These are phyloP conservation scores for Fomitopsis betulina DNA, from an alignment of 1,284 basidiomycete genomes.

Conservation along the genomic window DNA sequence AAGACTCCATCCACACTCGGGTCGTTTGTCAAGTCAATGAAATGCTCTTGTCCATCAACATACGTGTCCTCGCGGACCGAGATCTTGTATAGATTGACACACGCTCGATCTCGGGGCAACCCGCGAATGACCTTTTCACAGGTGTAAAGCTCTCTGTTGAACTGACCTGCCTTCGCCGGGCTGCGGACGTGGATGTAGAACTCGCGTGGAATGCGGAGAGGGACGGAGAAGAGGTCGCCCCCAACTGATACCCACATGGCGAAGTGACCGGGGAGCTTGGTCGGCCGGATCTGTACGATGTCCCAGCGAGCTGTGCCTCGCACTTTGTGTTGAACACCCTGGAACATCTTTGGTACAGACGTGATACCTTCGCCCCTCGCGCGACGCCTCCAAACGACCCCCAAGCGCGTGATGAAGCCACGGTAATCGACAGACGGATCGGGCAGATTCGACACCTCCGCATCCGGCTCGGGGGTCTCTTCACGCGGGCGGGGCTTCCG, in stretches of 20 bases:
- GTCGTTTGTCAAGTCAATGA: slow-evolving; percentile 89
- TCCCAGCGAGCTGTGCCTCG: slow-evolving; percentile 76
- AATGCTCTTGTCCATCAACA: slow-evolving; percentile 84
- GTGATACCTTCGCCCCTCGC: slow-evolving; percentile 31
- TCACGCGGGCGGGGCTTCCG: slow-evolving; percentile 39
- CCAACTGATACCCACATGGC: slow-evolving; percentile 89
- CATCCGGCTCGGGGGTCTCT: slow-evolving; percentile 36
- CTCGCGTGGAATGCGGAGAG: slow-evolving; percentile 83
- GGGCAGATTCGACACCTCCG: slow-evolving; percentile 43
- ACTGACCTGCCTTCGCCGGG: slow-evolving; percentile 54
- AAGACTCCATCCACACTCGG: slow-evolving; percentile 95
- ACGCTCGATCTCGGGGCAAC: slow-evolving; percentile 78
- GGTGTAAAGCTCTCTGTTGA: slow-evolving; percentile 67
- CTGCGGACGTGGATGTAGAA: slow-evolving; percentile 92
- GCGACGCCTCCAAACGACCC: slow-evolving; percentile 73
- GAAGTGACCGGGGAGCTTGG: slow-evolving; percentile 79
- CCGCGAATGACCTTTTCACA: slow-evolving; percentile 74
- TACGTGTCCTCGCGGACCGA: slow-evolving; percentile 84
- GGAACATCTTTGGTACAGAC: slow-evolving; percentile 77
- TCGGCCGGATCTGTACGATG: slow-evolving; percentile 85
- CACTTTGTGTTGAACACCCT: slow-evolving; percentile 60
- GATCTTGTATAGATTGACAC: slow-evolving; percentile 81
- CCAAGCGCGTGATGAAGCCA: slow-evolving; percentile 77
- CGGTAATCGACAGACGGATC: slow-evolving; percentile 56
- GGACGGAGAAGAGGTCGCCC: slow-evolving; percentile 73